These are phyloP conservation scores for Wickerhamomyces silvicola DNA, from an alignment of 805 yeast genomes.

Conservation along the genomic window DNA sequence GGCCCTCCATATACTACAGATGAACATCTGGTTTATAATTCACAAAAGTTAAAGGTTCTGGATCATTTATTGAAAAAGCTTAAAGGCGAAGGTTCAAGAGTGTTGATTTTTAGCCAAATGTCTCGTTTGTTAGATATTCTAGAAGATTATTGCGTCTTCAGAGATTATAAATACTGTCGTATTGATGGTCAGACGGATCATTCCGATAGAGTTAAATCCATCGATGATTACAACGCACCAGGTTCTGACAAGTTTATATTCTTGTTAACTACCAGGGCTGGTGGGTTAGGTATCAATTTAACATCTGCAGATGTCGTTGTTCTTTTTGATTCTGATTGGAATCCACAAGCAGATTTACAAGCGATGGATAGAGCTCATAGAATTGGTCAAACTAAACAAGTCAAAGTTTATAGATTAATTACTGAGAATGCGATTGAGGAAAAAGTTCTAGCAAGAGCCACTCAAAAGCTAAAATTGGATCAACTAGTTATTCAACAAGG, in stretches of 20 bases:
- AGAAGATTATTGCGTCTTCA: slow-evolving; percentile 71
- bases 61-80: slow-evolving; percentile 60
- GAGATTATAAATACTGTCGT: slow-evolving; percentile 67
- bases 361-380: slow-evolving; percentile 90
- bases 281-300: slow-evolving; percentile 82
- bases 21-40: slow-evolving; percentile 70
- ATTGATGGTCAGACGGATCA: slow-evolving; percentile 84
- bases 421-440: slow-evolving; percentile 83
- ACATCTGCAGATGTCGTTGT: slow-evolving; percentile 78
- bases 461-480: slow-evolving; percentile 71
- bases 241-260: slow-evolving; percentile 68
- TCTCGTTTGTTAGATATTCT: slow-evolving; percentile 73
- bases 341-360: slow-evolving; percentile 83
- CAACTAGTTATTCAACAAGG: slow-evolving; percentile 83
- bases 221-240: slow-evolving; percentile 76
- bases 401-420: slow-evolving; percentile 67
- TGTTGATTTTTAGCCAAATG: slow-evolving; percentile 78
- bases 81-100: slow-evolving; percentile 67
- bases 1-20: slow-evolving; percentile 87
- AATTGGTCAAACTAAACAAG: slow-evolving; percentile 83
- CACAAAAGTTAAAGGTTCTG: slow-evolving; percentile 65
- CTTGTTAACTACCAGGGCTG: slow-evolving; percentile 77
- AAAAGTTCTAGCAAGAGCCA: slow-evolving; percentile 73
- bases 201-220: slow-evolving; percentile 64
- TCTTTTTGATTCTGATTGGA: slow-evolving; percentile 79